A percentile compares a stretch with the other conserved stretches of the same genome.
Evolutionary conservation across 176 grass and related monocot genomes (phyloP).

Genomic region (Oryza coarctata): DNA sequence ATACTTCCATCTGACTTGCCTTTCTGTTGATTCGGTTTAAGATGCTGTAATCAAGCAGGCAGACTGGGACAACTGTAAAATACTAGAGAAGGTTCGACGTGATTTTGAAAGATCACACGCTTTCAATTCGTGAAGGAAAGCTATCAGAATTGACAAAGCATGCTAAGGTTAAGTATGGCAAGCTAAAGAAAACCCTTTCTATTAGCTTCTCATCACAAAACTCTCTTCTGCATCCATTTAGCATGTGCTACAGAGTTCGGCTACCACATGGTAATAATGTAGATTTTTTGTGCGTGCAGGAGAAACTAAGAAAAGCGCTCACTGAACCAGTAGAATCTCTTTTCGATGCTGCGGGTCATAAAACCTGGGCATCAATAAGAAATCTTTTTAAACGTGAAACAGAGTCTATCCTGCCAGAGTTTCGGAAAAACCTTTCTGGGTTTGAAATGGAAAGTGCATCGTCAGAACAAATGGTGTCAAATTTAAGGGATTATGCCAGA

Average conservation of each 20-base stretch:
- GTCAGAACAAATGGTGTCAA: conserved; percentile 56
- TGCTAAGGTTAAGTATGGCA: conserved; percentile 64
- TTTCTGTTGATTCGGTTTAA: conserved; percentile 12
- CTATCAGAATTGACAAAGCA: conserved; percentile 57
- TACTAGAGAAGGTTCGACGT: conserved; percentile 64
- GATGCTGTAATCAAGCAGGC: conserved; percentile 68
- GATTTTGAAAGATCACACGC: conserved; percentile 77
- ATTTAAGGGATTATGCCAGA: conserved; percentile 63
- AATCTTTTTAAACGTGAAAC: conserved; percentile 67
- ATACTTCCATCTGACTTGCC: conserved; percentile 24
- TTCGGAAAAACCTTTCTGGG: conserved; percentile 61
- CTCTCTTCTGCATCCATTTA: conserved; percentile 11
- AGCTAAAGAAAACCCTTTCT: conserved; percentile 16
- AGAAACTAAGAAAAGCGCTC: conserved; percentile 70
- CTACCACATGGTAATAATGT: conserved; percentile 20
- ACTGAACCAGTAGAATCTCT: conserved; percentile 88
- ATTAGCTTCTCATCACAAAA: not conserved
- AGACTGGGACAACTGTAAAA: conserved; percentile 75
- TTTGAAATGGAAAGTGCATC: conserved; percentile 71
- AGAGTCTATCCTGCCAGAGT: conserved; percentile 50
- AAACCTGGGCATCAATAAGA: conserved; percentile 83
- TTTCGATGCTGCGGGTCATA: conserved; percentile 67
- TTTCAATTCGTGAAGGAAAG: conserved; percentile 54
- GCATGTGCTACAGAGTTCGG: not conserved
- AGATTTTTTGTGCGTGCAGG: conserved; percentile 39